These are phyloP conservation scores for Xylariaceae sp. DNA, from an alignment of 2,329 filamentous ascomycete genomes.

Conservation along the genomic window DNA sequence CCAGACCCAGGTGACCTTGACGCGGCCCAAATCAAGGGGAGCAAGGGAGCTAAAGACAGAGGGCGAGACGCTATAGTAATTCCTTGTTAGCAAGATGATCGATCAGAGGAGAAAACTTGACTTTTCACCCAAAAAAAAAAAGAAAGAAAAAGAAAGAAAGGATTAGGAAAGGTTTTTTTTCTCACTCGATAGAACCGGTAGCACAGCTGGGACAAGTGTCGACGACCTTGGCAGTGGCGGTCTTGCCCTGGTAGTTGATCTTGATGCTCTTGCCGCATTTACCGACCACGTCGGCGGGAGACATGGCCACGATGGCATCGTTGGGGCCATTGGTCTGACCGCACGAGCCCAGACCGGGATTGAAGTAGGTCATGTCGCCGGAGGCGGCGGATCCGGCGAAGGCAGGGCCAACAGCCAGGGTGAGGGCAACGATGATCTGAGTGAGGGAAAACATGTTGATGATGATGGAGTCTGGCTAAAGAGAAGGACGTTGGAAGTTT, in stretches of 20 bases:
- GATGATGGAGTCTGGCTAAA: background rate
- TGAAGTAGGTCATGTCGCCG: conserved; percentile 27
- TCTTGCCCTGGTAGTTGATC: conserved; percentile 24
- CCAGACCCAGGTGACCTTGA: conserved; percentile 24
- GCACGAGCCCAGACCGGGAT: conserved; percentile 24
- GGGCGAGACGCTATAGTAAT: conserved; percentile 21
- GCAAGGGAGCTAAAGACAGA: conserved; percentile 22
- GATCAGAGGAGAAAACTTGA: too few relatives aligned
- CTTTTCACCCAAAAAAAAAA: too few relatives aligned
- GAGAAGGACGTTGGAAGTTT: background rate
- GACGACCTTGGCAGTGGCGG: conserved; percentile 23
- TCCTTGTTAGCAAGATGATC: too few relatives aligned
- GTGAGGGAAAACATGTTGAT: conserved; percentile 6
- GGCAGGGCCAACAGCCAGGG: conserved; percentile 12
- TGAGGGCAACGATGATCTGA: conserved; percentile 17
- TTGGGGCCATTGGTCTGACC: conserved; percentile 17
- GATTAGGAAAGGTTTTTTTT: too few relatives aligned
- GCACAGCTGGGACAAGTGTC: conserved; percentile 29
- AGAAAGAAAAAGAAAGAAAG: too few relatives aligned
- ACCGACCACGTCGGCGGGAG: conserved; percentile 15
- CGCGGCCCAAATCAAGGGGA: conserved; percentile 12
- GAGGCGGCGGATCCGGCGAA: conserved; percentile 18
- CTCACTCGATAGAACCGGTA: conserved; percentile 23
- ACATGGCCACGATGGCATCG: conserved; percentile 26
- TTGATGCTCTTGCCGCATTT: conserved; percentile 26